Evolutionary conservation across 225 moss, liverwort and hornwort genomes (phyloP).

Genomic region (Pleurozium schreberi): DNA sequence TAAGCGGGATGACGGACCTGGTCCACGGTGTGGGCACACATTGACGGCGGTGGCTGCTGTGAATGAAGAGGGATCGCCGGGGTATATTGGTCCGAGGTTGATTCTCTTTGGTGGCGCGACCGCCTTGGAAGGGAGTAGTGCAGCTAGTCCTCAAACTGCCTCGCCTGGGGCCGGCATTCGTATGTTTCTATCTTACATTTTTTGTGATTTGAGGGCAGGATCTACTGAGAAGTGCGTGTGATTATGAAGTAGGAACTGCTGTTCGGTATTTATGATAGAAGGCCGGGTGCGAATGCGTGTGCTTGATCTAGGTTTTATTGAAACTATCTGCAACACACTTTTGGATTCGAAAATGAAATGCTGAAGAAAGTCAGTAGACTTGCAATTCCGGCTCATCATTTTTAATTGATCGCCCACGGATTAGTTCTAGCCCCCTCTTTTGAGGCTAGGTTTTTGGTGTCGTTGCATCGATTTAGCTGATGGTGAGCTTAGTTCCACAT

Average conservation of each 20-base stretch:
- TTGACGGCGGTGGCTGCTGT: constrained; percentile 76
- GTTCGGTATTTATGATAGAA: not conserved
- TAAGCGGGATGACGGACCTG: constrained; percentile 78
- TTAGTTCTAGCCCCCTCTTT: not conserved
- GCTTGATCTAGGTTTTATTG: not conserved
- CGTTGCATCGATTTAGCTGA: not conserved
- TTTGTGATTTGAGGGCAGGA: not conserved
- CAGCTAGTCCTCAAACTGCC: constrained; percentile 50
- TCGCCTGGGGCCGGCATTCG: constrained; percentile 80
- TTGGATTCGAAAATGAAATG: not conserved
- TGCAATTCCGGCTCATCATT: not conserved
- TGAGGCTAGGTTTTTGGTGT: not conserved
- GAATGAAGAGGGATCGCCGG: constrained; percentile 64
- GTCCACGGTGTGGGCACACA: constrained; percentile 78
- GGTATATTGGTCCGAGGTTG: constrained; percentile 72
- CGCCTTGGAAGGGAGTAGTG: constrained; percentile 67
- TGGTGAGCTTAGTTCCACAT: not conserved
- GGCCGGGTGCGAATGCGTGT: not conserved
- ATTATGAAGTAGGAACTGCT: not conserved
- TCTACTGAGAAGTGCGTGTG: not conserved
- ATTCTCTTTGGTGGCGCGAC: constrained; percentile 85
- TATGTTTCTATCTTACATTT: constrained; percentile 13
- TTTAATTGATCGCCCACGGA: not conserved
- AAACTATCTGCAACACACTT: not conserved
- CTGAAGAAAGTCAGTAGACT: not conserved